Evolutionary conservation across 2,329 filamentous ascomycete species (phyloP), one percentile per base, ranked within the genome.

Genomic region (Colletotrichum graminicola): DNA sequence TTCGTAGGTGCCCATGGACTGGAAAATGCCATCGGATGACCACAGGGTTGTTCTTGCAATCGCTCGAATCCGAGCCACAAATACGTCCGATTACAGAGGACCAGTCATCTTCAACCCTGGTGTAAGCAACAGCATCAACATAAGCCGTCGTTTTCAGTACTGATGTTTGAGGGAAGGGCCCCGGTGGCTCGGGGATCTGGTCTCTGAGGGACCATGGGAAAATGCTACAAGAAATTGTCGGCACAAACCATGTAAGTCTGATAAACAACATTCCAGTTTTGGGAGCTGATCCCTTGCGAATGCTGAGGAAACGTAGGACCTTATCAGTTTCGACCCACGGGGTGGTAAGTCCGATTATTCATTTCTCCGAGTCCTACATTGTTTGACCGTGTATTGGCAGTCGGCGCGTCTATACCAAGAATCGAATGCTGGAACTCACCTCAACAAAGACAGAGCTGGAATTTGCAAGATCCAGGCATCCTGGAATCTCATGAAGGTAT

Each of bases 311-410:
- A 66, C 6, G 0, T n/a, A 83, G 78, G 86, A 88, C 59, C 80
- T 88, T 2, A 81, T 88, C 67, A 82, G 83, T 52, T 88, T 85
- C 63, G 86, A 88, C 62, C 85, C 86, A 1, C 81, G 86, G 29
- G 86, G 86, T 26, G 77, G 82, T 80, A 68, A 74, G 78, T 74
- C n/a, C 10, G 14, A 5, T 32, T 12, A 14, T 26, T 21, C n/a
- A 11, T 39, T 1, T 14, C 8, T 26, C 2, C 16, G 5, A 26
- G 12, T n/a, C 21, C 18, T 41, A 12, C 23, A 29, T 32, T 12
- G n/a, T 45, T 26, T 34, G 63, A 3, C 51, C 5, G 8, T 59
- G 67, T 10, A 16, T 14, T 32, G 1, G 14, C 18, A 78, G 81
- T 89, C 32, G 86, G 86, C 5, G 80, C 83, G 10, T 86, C 87